Conservation (phyloP, 2,329 filamentous ascomycete species). For the Alternaria triticina region DNA sequence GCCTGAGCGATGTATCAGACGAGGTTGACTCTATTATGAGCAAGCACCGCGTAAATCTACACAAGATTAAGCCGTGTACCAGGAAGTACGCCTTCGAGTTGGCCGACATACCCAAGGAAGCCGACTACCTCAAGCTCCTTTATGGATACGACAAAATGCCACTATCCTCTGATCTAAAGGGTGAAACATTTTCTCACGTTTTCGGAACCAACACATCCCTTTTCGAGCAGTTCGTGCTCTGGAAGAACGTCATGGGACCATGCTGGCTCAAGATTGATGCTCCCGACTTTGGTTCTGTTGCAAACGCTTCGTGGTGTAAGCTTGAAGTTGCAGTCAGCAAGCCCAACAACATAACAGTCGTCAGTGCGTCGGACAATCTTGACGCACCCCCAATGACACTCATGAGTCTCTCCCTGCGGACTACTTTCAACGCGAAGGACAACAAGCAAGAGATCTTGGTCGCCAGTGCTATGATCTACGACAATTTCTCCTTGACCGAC, state of each 20-base stretch:
- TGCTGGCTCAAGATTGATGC: constrained; percentile 94
- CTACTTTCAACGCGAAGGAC: constrained; percentile 84
- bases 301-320: constrained; percentile 96
- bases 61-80: constrained; percentile 90
- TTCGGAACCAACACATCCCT: constrained; percentile 93
- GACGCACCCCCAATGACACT: constrained; percentile 87
- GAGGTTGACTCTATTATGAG: constrained; percentile 91
- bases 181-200: constrained; percentile 91
- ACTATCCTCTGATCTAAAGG: constrained; percentile 72
- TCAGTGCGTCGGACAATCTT: constrained; percentile 79
- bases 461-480: constrained; percentile 90
- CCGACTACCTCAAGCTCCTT: constrained; percentile 91
- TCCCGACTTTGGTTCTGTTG: constrained; percentile 81
- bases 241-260: constrained; percentile 99
- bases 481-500: constrained; percentile 84
- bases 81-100: constrained; percentile 97
- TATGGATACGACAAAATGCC: constrained; percentile 89
- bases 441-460: constrained; percentile 97
- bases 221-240: constrained; percentile 97
- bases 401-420: constrained; percentile 94
- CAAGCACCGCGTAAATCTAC: constrained; percentile 81
- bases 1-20: constrained; percentile 86
- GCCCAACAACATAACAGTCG: constrained; percentile 74
- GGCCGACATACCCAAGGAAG: constrained; percentile 82
- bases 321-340: constrained; percentile 84